Conservation (phyloP, 768 basidiomycete genomes). For the Leccinum incarnatum region DNA sequence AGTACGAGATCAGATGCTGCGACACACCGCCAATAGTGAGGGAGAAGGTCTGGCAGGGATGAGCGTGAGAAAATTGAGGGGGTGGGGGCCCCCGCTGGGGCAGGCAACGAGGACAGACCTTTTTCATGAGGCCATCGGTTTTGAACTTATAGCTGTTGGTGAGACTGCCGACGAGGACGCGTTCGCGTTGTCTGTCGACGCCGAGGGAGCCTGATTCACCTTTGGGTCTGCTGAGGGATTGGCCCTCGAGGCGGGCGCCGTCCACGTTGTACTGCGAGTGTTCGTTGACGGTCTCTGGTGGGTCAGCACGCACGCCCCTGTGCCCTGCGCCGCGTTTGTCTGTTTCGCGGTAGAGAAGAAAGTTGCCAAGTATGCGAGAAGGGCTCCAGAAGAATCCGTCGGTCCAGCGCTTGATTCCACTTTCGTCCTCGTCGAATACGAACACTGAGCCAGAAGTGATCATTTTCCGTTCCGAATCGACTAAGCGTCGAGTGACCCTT, state of each 20-base stretch:
- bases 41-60: conserved; percentile 73
- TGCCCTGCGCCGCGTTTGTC: conserved; percentile 76
- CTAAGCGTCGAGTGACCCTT: conserved; percentile 85
- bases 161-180: conserved; percentile 83
- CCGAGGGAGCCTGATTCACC: conserved; percentile 44
- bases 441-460: conserved; percentile 93
- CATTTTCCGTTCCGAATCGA: conserved; percentile 90
- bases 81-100: not conserved
- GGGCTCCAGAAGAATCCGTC: conserved; percentile 98
- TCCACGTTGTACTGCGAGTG: conserved; percentile 36
- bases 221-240: conserved; percentile 65
- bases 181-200: conserved; percentile 72
- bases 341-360: conserved; percentile 92
- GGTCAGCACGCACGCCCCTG: conserved; percentile 47
- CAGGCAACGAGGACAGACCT: conserved; percentile 52
- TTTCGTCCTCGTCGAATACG: conserved; percentile 96
- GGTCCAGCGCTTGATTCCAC: conserved; percentile 97
- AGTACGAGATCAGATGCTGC: conserved; percentile 94
- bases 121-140: conserved; percentile 92
- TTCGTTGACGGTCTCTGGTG: conserved; percentile 38
- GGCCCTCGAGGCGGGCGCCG: conserved; percentile 31
- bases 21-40: conserved; percentile 79
- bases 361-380: conserved; percentile 89
- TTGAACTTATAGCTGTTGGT: conserved; percentile 96
- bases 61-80: conserved; percentile 29